phyloP scores from a whole-genome alignment of 2,329 filamentous ascomycete genomes.

The Cercospora sojina region DNA sequence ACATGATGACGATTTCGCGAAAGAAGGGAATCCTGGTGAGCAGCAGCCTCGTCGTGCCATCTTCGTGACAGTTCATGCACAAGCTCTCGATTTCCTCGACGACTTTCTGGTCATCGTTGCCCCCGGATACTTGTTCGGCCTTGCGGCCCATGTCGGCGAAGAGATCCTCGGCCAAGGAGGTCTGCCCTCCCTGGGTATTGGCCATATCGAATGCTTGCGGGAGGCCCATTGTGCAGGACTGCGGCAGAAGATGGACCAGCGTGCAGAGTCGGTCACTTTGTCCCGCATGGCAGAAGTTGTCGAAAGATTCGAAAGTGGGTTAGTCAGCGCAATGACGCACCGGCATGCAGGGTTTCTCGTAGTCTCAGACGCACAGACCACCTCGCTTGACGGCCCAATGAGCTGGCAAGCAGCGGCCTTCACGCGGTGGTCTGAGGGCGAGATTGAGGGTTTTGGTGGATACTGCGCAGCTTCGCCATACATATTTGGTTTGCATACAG shows the following conservation, averaged over 20 bases:
- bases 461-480: too few species aligned
- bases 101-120: conserved; percentile 46
- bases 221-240: conserved; percentile 12
- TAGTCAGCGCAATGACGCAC: conserved; percentile 3
- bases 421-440: too few species aligned
- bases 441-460: too few species aligned
- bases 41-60: conserved; percentile 77
- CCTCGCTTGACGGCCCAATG: too few species aligned
- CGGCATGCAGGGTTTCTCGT: neutral
- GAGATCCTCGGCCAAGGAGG: conserved; percentile 46
- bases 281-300: neutral
- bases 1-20: conserved; percentile 96
- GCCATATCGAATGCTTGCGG: conserved; percentile 21
- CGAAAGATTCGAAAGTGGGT: conserved; percentile 2
- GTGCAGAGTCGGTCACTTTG: neutral
- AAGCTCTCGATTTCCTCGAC: conserved; percentile 56
- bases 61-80: conserved; percentile 56
- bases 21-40: conserved; percentile 95
- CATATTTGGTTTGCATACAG: too few species aligned
- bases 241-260: neutral
- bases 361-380: too few species aligned
- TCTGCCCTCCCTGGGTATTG: conserved; percentile 18
- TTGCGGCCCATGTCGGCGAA: conserved; percentile 53
- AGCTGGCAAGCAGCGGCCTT: too few species aligned
- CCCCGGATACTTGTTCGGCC: conserved; percentile 43